Percentiles rank a stretch among this genome's conserved stretches.
Conservation (phyloP, 202 grass and related monocot species). For the Setaria viridis region DNA sequence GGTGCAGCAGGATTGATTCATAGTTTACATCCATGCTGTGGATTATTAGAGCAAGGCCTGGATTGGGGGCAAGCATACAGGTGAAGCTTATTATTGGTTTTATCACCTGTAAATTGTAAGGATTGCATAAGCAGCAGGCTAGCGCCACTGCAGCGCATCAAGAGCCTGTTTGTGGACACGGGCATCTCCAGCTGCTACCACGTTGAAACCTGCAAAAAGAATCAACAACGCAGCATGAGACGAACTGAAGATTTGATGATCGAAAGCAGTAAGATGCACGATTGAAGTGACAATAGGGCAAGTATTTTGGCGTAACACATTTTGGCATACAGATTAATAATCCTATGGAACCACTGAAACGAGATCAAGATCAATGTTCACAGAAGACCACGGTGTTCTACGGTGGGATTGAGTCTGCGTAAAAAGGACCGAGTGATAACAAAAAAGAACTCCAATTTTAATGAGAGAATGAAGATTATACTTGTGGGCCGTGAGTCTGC, state of each 20-base stretch:
- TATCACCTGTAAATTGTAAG: neutral
- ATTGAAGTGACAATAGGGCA: neutral
- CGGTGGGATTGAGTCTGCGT: neutral
- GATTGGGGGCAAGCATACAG: neutral
- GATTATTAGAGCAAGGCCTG: slow-evolving; percentile 1
- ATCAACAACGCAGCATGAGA: neutral
- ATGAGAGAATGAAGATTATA: slow-evolving; percentile 40
- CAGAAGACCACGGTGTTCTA: neutral
- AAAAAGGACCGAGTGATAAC: neutral
- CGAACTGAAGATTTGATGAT: neutral
- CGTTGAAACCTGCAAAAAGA: slow-evolving; percentile 74
- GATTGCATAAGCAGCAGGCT: neutral
- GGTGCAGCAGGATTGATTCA: neutral
- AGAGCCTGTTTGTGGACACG: slow-evolving; percentile 64
- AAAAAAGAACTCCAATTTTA: neutral
- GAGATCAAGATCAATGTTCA: neutral
- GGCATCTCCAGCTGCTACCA: slow-evolving; percentile 83
- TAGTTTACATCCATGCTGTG: neutral
- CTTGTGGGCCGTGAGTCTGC: slow-evolving; percentile 66
- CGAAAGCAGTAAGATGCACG: neutral
- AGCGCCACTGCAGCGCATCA: slow-evolving; percentile 54
- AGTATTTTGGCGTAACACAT: neutral
- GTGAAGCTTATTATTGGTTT: slow-evolving; percentile 39
- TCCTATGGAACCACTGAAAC: neutral
- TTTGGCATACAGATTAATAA: too few relatives aligned